Conservation (phyloP, 352 stramenopile genomes). For the Phytophthora citrophthora region DNA sequence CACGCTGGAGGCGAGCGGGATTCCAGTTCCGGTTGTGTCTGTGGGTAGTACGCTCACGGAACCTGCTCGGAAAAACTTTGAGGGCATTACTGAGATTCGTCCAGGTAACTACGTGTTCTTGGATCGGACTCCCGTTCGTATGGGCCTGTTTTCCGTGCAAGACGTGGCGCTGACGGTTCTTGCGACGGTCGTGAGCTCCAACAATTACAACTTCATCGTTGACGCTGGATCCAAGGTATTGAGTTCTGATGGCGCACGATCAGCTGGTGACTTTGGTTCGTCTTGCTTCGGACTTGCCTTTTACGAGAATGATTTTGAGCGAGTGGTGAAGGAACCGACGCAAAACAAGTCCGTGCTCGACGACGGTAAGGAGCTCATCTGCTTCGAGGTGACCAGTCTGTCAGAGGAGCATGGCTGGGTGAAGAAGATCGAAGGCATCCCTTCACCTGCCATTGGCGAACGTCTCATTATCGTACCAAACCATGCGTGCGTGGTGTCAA, state of each 20-base stretch:
- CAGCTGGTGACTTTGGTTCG: conserved; percentile 50
- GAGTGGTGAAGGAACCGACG: conserved; percentile 55
- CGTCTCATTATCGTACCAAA: conserved; percentile 74
- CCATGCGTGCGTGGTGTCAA: conserved; percentile 70
- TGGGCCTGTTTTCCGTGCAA: conserved; percentile 64
- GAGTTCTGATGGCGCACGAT: conserved; percentile 51
- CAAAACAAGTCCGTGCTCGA: conserved; percentile 40
- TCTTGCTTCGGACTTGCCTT: conserved; percentile 71
- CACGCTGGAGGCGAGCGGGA: conserved; percentile 53
- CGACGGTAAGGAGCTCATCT: conserved; percentile 49
- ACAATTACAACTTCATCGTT: conserved; percentile 79
- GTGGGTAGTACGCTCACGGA: conserved; percentile 76
- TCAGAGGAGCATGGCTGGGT: conserved; percentile 82
- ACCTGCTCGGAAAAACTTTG: conserved; percentile 60
- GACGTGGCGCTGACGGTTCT: conserved; percentile 67
- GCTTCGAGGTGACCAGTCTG: conserved; percentile 73
- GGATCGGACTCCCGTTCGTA: conserved; percentile 74
- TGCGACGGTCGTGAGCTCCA: conserved; percentile 73
- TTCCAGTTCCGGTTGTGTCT: conserved; percentile 65
- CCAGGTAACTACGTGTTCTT: conserved; percentile 81
- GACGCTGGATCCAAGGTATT: conserved; percentile 77
- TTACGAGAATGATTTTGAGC: conserved; percentile 72
- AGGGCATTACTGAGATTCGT: conserved; percentile 77
- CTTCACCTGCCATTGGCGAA: conserved; percentile 54
- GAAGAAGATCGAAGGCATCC: conserved; percentile 58